Evolutionary conservation across 805 yeast genomes (phyloP).

Genomic region (Wickerhamomyces bisporus): DNA sequence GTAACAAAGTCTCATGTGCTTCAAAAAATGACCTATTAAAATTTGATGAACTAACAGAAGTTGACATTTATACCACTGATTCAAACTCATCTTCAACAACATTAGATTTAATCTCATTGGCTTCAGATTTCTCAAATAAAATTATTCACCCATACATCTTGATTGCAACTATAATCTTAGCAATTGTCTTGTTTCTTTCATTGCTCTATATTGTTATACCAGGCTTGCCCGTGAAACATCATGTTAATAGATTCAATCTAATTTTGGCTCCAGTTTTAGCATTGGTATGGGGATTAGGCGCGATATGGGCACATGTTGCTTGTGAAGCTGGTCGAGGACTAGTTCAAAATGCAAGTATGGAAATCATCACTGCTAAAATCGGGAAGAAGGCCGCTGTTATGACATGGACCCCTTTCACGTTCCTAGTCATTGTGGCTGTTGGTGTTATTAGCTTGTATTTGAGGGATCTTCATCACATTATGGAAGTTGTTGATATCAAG

Average conservation of each 20-base stretch:
- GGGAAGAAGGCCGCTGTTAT: slow-evolving; percentile 53
- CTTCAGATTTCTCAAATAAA: slow-evolving; percentile 37
- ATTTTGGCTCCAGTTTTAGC: slow-evolving; percentile 31
- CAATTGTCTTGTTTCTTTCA: slow-evolving; percentile 35
- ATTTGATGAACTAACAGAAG: slow-evolving; percentile 26
- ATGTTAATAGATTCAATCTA: slow-evolving; percentile 25
- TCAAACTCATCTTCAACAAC: slow-evolving; percentile 28
- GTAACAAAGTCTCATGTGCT: slow-evolving; percentile 32
- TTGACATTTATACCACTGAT: slow-evolving; percentile 29
- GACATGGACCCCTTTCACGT: slow-evolving; percentile 57
- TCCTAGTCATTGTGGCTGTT: slow-evolving; percentile 36
- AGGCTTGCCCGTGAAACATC: slow-evolving; percentile 37
- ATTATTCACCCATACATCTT: slow-evolving; percentile 52
- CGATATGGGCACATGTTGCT: slow-evolving; percentile 61
- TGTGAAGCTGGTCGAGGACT: slow-evolving; percentile 38
- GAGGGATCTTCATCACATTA: slow-evolving; percentile 27
- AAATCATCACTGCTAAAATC: slow-evolving; percentile 34
- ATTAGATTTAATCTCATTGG: slow-evolving; percentile 44
- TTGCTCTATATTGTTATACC: slow-evolving; percentile 44
- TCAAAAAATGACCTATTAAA: slow-evolving; percentile 25
- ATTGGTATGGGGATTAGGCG: slow-evolving; percentile 58
- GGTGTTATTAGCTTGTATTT: slow-evolving; percentile 31
- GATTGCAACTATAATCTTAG: slow-evolving; percentile 41
- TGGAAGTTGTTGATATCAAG: slow-evolving; percentile 21
- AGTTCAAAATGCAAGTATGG: slow-evolving; percentile 46